Conservation (phyloP, 2,329 filamentous ascomycete genomes). For the Zymoseptoria tritici region DNA sequence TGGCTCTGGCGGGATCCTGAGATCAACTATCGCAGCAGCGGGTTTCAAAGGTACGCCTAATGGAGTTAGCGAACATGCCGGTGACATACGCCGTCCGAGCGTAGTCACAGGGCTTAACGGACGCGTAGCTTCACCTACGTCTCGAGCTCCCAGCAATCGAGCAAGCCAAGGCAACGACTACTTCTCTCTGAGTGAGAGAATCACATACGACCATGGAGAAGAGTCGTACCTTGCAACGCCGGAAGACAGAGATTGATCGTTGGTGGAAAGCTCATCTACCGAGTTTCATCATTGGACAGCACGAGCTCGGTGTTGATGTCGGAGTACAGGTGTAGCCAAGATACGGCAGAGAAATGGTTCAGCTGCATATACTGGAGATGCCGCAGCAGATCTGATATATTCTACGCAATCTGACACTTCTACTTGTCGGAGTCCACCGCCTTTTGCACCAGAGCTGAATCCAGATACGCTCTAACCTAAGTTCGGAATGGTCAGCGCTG, state of each 20-base stretch:
- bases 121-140: not conserved
- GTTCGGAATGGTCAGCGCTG: not conserved
- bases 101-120: not conserved
- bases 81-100: not conserved
- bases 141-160: not conserved
- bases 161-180: not conserved
- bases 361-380: not conserved
- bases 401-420: not conserved
- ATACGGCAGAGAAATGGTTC: no score
- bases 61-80: not conserved
- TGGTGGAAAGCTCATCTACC: not conserved
- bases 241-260: not conserved
- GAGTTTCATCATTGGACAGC: not conserved
- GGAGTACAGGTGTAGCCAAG: no score
- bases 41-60: slow-evolving; percentile 13
- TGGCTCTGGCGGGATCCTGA: slow-evolving; percentile 70
- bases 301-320: not conserved
- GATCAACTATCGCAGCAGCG: slow-evolving; percentile 53
- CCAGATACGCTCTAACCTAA: slow-evolving; percentile 20
- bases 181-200: not conserved
- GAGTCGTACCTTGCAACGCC: not conserved
- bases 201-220: not conserved
- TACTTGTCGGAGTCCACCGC: slow-evolving; percentile 16
- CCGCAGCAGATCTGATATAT: not conserved
- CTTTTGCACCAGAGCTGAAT: slow-evolving; percentile 22